These are phyloP conservation scores for Coffea eugenioides DNA, from an alignment of 257 asterid species.

Conservation along the genomic window DNA sequence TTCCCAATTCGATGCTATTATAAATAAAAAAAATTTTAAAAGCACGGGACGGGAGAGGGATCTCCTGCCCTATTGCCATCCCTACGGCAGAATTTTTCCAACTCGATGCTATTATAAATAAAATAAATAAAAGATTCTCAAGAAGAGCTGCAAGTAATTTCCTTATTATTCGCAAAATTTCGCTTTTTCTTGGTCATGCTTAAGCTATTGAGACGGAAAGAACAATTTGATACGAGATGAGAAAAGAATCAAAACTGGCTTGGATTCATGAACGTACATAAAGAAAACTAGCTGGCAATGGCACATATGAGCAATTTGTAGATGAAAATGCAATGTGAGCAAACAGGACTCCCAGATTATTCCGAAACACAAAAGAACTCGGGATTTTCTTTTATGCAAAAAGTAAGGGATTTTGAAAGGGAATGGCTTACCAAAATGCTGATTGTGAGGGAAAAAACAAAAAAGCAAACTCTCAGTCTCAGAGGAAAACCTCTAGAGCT, in stretches of 20 bases:
- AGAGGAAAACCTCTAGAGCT: background rate
- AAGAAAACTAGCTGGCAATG: background rate
- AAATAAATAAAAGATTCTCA: background rate
- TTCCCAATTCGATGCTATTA: no score
- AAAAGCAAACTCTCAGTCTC: background rate
- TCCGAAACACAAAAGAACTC: background rate
- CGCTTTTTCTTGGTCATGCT: background rate
- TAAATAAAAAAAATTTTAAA: no score
- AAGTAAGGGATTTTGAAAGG: constrained; percentile 11
- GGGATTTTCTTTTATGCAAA: background rate
- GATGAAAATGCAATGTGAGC: background rate
- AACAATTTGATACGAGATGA: no score
- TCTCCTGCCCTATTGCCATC: no score
- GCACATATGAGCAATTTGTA: background rate
- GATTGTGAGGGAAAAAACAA: constrained; percentile 1
- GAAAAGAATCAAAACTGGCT: background rate
- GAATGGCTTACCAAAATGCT: constrained; percentile 7
- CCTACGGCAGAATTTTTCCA: constrained; percentile 1
- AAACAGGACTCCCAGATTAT: background rate
- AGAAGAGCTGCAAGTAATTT: background rate
- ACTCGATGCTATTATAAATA: constrained; percentile 1
- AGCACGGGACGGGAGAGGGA: no score
- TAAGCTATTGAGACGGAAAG: no score
- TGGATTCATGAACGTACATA: background rate
- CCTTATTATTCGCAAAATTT: background rate